Base-by-base conservation (phyloP, 192 early-diverging fungal genomes). In the Coemansia sp. region DNA sequence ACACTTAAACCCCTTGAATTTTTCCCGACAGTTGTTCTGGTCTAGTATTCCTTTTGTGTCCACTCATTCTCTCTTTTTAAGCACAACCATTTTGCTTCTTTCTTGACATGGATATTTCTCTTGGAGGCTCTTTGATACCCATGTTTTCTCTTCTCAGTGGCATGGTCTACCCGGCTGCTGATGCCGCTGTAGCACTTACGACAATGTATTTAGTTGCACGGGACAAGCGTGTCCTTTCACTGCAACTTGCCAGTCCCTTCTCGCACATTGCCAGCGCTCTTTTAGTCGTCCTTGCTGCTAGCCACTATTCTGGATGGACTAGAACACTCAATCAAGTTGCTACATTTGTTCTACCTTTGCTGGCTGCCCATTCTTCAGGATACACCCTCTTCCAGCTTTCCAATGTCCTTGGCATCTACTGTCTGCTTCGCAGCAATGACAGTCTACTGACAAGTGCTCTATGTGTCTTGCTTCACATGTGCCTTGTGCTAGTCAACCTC, bases 401-500 rank as follows among this genome's bases (percentile, higher is more conserved):
- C 16, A 60, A 61, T 13, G 20, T 64, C n/a, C 40, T 77, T 3
- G 36, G 62, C 16, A 60, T 77, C 9, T 68, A 72, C 66, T 47
- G 75, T 10, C 12, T 50, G 0, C 5, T 77, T 29, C 9, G 1
- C 29, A 57, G 12, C 29, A 18, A 29, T 29, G 53, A 2, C 27
- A 57, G 13, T 57, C 22, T 13, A 57, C 16, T 57, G 1, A 12
- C 2, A 29, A 31, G 24, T 12, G 12, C 53, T 10, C 8, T 57
- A 57, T 57, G 20, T 38, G 34, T 44, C 7, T 12, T 62, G 3
- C 16, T 77, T 24, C 36, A 77, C 65, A 16, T 36, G 0, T 58
- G 16, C 13, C 53, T 77, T n/a, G 15, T 77, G n/a, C 18, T 77
- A 5, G 22, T 62, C 13, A 24, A 64, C 22, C 75, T 77, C 16